phyloP scores from a whole-genome alignment of 352 stramenopile species.

The Sclerospora graminicola region DNA sequence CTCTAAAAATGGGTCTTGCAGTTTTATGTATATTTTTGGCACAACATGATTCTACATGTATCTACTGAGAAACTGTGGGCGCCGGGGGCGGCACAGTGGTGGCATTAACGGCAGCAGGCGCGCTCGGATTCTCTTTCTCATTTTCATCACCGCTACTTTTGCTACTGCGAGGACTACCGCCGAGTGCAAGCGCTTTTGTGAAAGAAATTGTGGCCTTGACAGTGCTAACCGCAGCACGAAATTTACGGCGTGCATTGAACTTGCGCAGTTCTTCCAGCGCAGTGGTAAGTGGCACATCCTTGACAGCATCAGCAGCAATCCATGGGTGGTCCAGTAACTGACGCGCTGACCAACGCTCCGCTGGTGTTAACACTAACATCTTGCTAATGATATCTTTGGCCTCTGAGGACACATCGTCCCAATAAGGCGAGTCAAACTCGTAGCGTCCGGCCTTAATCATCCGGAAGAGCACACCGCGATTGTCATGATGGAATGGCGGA shows the following conservation, averaged over 20 bases:
- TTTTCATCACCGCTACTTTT: constrained; percentile 20
- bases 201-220: constrained; percentile 77
- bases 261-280: constrained; percentile 85
- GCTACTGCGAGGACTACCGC: constrained; percentile 16
- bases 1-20: no score
- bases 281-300: constrained; percentile 69
- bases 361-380: constrained; percentile 83
- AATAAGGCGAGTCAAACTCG: constrained; percentile 76
- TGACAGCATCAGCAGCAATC: constrained; percentile 66
- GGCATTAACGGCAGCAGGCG: neutral
- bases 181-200: constrained; percentile 50
- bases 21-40: no score
- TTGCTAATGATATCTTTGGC: constrained; percentile 86
- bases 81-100: neutral
- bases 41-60: no score
- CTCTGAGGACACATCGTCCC: constrained; percentile 59
- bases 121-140: constrained; percentile 4
- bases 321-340: constrained; percentile 80
- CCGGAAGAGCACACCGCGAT: constrained; percentile 79
- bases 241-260: constrained; percentile 91
- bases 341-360: constrained; percentile 62
- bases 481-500: constrained; percentile 86
- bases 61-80: neutral
- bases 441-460: constrained; percentile 61
- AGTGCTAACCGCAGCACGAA: constrained; percentile 88